Conservation (phyloP, 768 basidiomycete genomes). For the Daedaleopsis nitida region DNA sequence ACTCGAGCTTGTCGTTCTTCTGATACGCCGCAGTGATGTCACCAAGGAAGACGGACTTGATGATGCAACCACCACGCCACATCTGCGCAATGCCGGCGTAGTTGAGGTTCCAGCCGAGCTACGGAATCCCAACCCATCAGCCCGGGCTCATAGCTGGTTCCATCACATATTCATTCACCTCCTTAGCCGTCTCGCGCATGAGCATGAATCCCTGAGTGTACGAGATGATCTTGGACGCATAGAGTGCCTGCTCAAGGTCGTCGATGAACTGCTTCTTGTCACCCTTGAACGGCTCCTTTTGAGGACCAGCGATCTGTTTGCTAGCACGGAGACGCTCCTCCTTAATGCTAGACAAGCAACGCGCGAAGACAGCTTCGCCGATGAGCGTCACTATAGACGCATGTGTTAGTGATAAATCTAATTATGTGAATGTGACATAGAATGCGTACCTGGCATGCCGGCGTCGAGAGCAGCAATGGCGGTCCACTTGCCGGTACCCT, state of each 20-base stretch:
- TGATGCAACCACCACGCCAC: slow-evolving; percentile 99
- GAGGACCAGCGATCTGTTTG: slow-evolving; percentile 88
- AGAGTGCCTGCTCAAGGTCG: slow-evolving; percentile 98
- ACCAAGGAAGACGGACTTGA: slow-evolving; percentile 90
- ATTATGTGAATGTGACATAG: slow-evolving; percentile 7
- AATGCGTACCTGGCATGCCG: slow-evolving; percentile 73
- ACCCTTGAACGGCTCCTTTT: slow-evolving; percentile 91
- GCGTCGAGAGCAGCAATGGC: slow-evolving; percentile 95
- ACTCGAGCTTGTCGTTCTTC: slow-evolving; percentile 84
- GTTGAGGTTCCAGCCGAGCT: slow-evolving; percentile 91
- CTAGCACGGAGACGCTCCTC: slow-evolving; percentile 92
- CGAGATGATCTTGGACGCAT: slow-evolving; percentile 99
- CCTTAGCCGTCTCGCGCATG: slow-evolving; percentile 97
- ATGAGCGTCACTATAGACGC: slow-evolving; percentile 83
- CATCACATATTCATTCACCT: slow-evolving; percentile 49
- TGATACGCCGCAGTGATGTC: slow-evolving; percentile 91
- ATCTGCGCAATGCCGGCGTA: slow-evolving; percentile 97
- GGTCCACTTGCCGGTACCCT: slow-evolving; percentile 99
- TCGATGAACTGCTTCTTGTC: slow-evolving; percentile 99
- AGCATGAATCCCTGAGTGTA: slow-evolving; percentile 99
- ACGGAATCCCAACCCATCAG: neutral
- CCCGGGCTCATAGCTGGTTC: neutral
- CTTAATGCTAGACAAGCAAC: slow-evolving; percentile 97
- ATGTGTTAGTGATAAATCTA: slow-evolving; percentile 3
- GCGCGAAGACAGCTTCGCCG: slow-evolving; percentile 98